Base-by-base conservation (phyloP, 352 stramenopile genomes). In the Phytophthora boehmeriae region DNA sequence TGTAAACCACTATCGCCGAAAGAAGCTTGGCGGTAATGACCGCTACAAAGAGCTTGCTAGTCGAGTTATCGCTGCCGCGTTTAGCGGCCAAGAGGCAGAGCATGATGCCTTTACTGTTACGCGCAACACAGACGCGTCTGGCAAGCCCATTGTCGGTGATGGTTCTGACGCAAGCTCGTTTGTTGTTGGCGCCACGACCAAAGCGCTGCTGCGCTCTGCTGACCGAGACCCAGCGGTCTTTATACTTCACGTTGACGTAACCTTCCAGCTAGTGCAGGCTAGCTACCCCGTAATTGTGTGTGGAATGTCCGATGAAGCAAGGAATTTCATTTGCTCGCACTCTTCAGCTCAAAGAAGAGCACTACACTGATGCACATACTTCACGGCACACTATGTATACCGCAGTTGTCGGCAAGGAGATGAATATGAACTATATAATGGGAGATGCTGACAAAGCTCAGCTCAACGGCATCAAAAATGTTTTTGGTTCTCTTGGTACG, bases 181-280 rank as follows among this genome's bases (percentile, higher is more conserved):
- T 14, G 11, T 62, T 1, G 25, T 62, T 9, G 43, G 43, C 22
- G 49, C 54, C 22, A 27, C 34, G 8, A 54, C 44, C 9, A 54
- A 62, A 10, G 16, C 30, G n/a, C 35, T 62, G 4, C 54, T 54
- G 0, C 22, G n/a, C 0, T 49, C 49, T n/a, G 25, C 19, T 22
- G 23, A 34, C 13, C 54, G 6, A 11, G 22, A 23, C 4, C 5
- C 23, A 11, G 23, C 27, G 14, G 20, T 38, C 0, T 56, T 30
- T 13, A 20, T 56, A 1, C 35, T 46, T 4, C 38, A 47, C 4
- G 17, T 57, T 0, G 46, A 63, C 22, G 35, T 38, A n/a, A 63
- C 36, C 9, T 63, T 52, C 39, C 49, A 55, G 8, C 8, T 63
- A 13, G 54, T 50, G 25, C 32, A 11, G 23, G 34, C 54, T 13